Percentiles rank a stretch among this genome's conserved stretches.
Conservation (phyloP, 345 rosid species). For the Barbarea vulgaris region DNA sequence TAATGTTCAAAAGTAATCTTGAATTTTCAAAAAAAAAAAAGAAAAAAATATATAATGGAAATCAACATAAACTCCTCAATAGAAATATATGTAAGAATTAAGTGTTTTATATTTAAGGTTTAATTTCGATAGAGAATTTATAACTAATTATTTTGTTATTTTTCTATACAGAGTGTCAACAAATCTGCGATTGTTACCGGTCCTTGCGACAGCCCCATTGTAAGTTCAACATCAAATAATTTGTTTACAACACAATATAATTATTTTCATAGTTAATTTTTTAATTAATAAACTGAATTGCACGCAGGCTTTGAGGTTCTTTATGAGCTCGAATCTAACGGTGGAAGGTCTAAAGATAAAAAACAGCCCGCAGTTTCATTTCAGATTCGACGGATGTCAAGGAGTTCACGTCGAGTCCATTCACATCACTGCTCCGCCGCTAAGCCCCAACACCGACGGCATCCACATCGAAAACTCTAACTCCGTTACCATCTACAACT, state of each 20-base stretch:
- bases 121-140: background rate
- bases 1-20: background rate
- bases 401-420: slow-evolving; percentile 54
- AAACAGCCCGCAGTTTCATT: slow-evolving; percentile 84
- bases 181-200: slow-evolving; percentile 63
- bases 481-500: slow-evolving; percentile 68
- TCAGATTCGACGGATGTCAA: slow-evolving; percentile 66
- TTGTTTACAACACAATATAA: background rate
- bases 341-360: slow-evolving; percentile 68
- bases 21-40: background rate
- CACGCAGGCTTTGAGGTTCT: slow-evolving; percentile 58
- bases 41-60: too few species aligned
- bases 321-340: slow-evolving; percentile 70
- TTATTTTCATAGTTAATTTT: background rate
- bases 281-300: background rate
- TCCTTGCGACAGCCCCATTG: slow-evolving; percentile 93
- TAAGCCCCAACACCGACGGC: slow-evolving; percentile 95
- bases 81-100: background rate
- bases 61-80: background rate
- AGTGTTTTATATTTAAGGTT: background rate
- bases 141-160: background rate
- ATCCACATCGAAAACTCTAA: slow-evolving; percentile 74
- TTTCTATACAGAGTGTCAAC: slow-evolving; percentile 54
- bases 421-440: slow-evolving; percentile 70
- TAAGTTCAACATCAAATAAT: slow-evolving; percentile 40